Base-by-base conservation (phyloP, 2,329 filamentous ascomycete species). In the Lecanicillium sp. region DNA sequence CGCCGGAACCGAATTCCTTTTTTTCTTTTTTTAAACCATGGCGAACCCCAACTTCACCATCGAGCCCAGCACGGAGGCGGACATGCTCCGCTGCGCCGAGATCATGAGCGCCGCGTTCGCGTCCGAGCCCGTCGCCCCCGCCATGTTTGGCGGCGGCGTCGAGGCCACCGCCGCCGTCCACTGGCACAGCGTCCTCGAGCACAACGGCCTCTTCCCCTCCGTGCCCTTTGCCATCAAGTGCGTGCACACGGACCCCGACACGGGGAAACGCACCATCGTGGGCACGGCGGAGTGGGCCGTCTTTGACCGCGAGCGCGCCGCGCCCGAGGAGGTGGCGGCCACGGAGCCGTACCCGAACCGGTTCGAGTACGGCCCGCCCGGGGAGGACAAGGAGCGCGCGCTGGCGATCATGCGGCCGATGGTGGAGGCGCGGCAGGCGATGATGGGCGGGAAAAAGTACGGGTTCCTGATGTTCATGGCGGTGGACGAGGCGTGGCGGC, bases 191-290 rank as follows among this genome's bases (percentile, higher is more conserved):
- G 30, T 30, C 37, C 19, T 21, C 23, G 49, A 47, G 43, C 49
- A 51, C 32, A 20, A 5, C 12, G 26, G 23, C 5, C 11, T 30
- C n/a, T 51, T 46, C 6, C 49, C 49, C 4, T 24, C 29, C 6
- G 49, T 47, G 38, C 49, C 30, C 7, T 40, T 41, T n/a, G 43
- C 42, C 19, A 33, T 51, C n/a, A 38, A 47, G n/a, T 51, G 49
- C 49, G 30, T 47, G 37, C 43, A 51, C 26, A 47, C 43, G 6
- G 42, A 46, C 33, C 37, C 49, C 8, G 38, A 0, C 6, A 32
- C 38, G 9, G 49, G 43, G 30, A 20, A 23, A 2, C 30, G 32
- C 23, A 47, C 24, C 6, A 51, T 47, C 10, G 37, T 46, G 11
- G 49, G 30, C 3, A 46, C 38, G 17, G 49, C 49, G 10, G 43